phyloP scores from a whole-genome alignment of 2,329 filamentous ascomycete species.

The Aspergillus novoparasiticus region DNA sequence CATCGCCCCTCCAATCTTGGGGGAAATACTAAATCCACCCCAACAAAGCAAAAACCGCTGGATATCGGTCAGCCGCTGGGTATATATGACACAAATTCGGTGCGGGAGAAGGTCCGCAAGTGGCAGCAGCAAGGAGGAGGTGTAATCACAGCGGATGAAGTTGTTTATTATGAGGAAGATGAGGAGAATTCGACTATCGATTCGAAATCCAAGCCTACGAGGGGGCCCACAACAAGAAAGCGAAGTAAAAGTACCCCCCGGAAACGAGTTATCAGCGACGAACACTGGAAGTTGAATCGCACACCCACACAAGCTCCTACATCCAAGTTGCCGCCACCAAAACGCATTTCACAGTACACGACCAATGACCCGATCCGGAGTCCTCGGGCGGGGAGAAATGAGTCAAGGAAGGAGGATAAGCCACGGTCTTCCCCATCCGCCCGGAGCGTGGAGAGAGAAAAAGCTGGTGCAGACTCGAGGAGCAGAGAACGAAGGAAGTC shows the following conservation, averaged over 20 bases:
- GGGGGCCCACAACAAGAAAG: slow-evolving; percentile 35
- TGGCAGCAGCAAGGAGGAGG: slow-evolving; percentile 81
- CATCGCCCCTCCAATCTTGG: slow-evolving; percentile 46
- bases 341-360: slow-evolving; percentile 46
- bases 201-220: slow-evolving; percentile 25
- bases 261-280: slow-evolving; percentile 91
- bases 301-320: slow-evolving; percentile 46
- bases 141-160: slow-evolving; percentile 63
- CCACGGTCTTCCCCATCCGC: slow-evolving; percentile 26
- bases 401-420: slow-evolving; percentile 29
- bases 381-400: slow-evolving; percentile 30
- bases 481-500: slow-evolving; percentile 29
- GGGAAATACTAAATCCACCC: slow-evolving; percentile 59
- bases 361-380: slow-evolving; percentile 32
- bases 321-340: slow-evolving; percentile 44
- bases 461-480: slow-evolving; percentile 27
- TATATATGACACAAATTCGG: slow-evolving; percentile 64
- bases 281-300: slow-evolving; percentile 70
- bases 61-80: slow-evolving; percentile 56
- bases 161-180: slow-evolving; percentile 60
- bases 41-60: slow-evolving; percentile 57
- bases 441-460: slow-evolving; percentile 31
- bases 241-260: slow-evolving; percentile 68
- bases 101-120: slow-evolving; percentile 75
- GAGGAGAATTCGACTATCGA: slow-evolving; percentile 34